Evolutionary conservation across 2,329 filamentous ascomycete species (phyloP).

Genomic region (Cladophialophora chaetospira): DNA sequence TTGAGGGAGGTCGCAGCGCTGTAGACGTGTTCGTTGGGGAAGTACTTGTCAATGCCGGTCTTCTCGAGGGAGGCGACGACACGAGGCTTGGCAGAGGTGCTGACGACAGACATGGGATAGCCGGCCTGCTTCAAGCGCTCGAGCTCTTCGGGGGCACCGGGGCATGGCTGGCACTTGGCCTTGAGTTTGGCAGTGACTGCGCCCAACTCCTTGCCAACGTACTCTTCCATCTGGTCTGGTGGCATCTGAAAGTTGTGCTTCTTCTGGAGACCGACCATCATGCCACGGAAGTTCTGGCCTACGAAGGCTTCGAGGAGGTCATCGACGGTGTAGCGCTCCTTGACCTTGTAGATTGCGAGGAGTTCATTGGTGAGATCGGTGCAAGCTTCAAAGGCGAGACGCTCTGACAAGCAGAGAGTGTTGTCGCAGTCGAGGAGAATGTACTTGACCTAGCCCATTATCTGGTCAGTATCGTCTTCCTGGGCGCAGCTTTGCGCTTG

Average conservation of each 20-base stretch:
- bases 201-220: constrained; percentile 77
- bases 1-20: constrained; percentile 78
- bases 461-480: constrained; percentile 8
- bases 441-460: constrained; percentile 60
- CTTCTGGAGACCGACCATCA: constrained; percentile 70
- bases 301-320: constrained; percentile 85
- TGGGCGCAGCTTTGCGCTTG: constrained; percentile 13
- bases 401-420: constrained; percentile 90
- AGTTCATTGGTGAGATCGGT: constrained; percentile 89
- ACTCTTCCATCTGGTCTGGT: constrained; percentile 70
- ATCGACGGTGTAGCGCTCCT: constrained; percentile 74
- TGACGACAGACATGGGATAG: constrained; percentile 79
- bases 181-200: constrained; percentile 81
- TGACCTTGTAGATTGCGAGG: constrained; percentile 66
- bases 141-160: constrained; percentile 69
- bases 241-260: constrained; percentile 74
- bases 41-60: constrained; percentile 78
- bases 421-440: constrained; percentile 79
- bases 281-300: constrained; percentile 89
- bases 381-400: constrained; percentile 88
- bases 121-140: constrained; percentile 63
- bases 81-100: constrained; percentile 75
- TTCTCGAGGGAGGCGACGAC: constrained; percentile 79
- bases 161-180: constrained; percentile 68
- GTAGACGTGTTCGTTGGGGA: constrained; percentile 73